Conservation (phyloP, 495 filamentous ascomycete species). For the Trichoderma orchidacearum region DNA sequence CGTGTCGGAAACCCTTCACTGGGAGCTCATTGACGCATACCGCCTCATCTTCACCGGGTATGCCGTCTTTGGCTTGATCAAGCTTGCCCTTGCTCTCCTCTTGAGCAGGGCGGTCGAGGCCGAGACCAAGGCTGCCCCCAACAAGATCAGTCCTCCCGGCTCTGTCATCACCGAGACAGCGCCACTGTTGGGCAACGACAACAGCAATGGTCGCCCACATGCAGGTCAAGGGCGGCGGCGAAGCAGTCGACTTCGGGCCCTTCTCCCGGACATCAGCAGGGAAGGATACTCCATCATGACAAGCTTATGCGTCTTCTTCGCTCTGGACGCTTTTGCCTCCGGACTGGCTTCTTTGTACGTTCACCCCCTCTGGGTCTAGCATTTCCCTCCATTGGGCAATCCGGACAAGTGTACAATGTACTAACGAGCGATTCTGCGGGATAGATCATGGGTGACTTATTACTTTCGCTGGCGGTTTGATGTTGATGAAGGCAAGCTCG, state of each 20-base stretch:
- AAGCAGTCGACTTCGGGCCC: not conserved
- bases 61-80: slow-evolving; percentile 51
- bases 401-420: not conserved
- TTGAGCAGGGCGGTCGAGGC: slow-evolving; percentile 50
- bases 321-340: slow-evolving; percentile 58
- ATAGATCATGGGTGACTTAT: slow-evolving; percentile 50
- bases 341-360: slow-evolving; percentile 46
- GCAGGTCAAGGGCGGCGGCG: not conserved
- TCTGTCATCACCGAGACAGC: slow-evolving; percentile 2
- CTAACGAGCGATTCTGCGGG: not conserved
- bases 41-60: slow-evolving; percentile 59
- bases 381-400: not conserved
- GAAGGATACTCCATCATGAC: slow-evolving; percentile 43
- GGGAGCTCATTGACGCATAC: slow-evolving; percentile 47
- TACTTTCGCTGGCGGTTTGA: slow-evolving; percentile 61
- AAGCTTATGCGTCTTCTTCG: slow-evolving; percentile 57
- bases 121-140: slow-evolving; percentile 12
- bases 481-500: slow-evolving; percentile 48
- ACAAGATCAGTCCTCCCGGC: not conserved
- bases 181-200: not conserved
- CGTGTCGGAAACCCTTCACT: slow-evolving; percentile 31
- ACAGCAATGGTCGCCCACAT: slow-evolving; percentile 13
- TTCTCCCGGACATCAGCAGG: slow-evolving; percentile 36
- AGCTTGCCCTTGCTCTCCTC: slow-evolving; percentile 43
- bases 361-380: not conserved